Base-by-base conservation (phyloP, 176 grass and related monocot genomes). In the Eleusine indica region DNA sequence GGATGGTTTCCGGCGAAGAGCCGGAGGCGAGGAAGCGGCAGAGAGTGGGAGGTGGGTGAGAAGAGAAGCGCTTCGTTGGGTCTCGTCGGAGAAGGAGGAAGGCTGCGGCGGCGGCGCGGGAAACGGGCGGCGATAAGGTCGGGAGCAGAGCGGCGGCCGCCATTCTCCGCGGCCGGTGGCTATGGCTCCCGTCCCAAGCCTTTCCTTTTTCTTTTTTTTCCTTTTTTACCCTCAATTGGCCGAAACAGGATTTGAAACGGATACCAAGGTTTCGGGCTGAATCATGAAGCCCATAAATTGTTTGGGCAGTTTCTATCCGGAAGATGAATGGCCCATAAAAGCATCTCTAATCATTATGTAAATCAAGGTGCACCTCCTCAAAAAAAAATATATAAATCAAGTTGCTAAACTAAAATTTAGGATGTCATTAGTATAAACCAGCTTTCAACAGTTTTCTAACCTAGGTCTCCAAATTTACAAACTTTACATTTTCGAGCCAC, bases 121-220 rank as follows among this genome's bases (percentile, higher is more conserved):
- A 89, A 64, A 86, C 80, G 49, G 86, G 69, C 64, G 72, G 83
- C 32, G 89, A 90, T 71, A 86, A 86, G 73, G 79, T 82, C 4
- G 79, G 89, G 61, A 94, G 87, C 82, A 94, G 82, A 18, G 89
- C 71, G 77, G 81, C 70, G 77, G 81, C 70, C 87, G 69, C 87
- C 92, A 94, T 94, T 63, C 12, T 70, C 84, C 81, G 63, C 47
- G 42, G 74, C 76, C 47, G 42, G 70, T 78, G 85, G 78, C 76
- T 35, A 35, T 35, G 41, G 7, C 44, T 11, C 44, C 9, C 44
- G 11, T 84, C 70, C 48, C 8, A 30, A 64, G 28, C 61, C 25
- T 64, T 7, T 7, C 25, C 25, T 25, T 25, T 25, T 25, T 25
- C 25, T 5, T 6, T 7, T 8, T 5, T 58, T 47, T 47, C 11